These are phyloP conservation scores for Miscanthus sacchariflorus DNA, from an alignment of 202 grass and related monocot genomes.

Conservation along the genomic window DNA sequence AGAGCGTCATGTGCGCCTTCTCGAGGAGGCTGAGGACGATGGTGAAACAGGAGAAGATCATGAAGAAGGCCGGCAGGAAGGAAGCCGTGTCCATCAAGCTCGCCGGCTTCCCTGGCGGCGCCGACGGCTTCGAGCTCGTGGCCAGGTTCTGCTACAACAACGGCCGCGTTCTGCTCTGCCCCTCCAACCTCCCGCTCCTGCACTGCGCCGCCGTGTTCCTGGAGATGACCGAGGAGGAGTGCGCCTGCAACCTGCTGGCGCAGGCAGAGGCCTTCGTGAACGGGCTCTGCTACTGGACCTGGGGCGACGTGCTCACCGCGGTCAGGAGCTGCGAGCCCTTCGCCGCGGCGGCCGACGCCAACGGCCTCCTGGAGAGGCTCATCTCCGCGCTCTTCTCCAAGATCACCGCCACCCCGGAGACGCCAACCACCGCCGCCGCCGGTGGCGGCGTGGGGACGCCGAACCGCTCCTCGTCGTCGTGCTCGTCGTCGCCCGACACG, in stretches of 20 bases:
- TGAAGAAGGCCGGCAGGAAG: conserved; percentile 22
- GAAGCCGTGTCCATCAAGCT: conserved; percentile 50
- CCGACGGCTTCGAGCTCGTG: conserved; percentile 77
- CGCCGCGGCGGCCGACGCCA: conserved; percentile 41
- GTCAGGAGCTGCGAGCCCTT: conserved; percentile 69
- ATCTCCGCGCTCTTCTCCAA: conserved; percentile 75
- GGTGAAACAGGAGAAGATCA: conserved; percentile 53
- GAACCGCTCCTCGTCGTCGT: conserved; percentile 65
- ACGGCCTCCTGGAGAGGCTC: conserved; percentile 63
- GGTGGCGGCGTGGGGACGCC: conserved; percentile 6
- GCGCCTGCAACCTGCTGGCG: conserved; percentile 74
- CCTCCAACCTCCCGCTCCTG: conserved; percentile 68
- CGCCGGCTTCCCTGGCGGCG: conserved; percentile 78
- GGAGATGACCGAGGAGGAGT: conserved; percentile 85
- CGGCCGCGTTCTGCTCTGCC: conserved; percentile 61
- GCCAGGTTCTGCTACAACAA: conserved; percentile 85
- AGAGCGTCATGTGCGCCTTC: conserved; percentile 82
- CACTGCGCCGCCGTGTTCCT: conserved; percentile 72
- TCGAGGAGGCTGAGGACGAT: conserved; percentile 77
- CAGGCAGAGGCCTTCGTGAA: conserved; percentile 79
- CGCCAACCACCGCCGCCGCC: conserved; percentile 33
- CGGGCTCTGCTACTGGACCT: conserved; percentile 81
- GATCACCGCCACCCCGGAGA: conserved; percentile 63
- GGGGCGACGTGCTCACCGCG: conserved; percentile 67
- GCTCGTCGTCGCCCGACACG: conserved; percentile 73